Evolutionary conservation across 2,329 filamentous ascomycete species (phyloP).

Genomic region (Hirsutella thompsonii): DNA sequence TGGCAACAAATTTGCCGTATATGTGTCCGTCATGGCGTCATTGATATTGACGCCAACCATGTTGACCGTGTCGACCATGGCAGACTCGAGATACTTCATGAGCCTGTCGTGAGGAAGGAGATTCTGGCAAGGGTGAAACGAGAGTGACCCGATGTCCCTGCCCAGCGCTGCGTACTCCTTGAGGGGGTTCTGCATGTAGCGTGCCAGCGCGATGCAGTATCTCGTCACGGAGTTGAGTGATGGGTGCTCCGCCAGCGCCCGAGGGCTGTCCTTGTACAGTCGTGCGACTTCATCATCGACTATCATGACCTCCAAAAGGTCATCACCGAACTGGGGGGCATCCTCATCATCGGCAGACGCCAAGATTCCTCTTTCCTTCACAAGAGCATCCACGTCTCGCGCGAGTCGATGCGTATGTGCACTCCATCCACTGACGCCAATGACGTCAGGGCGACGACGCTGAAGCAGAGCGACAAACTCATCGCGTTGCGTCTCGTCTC

Average conservation of each 20-base stretch:
- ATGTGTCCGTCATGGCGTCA: slow-evolving; percentile 69
- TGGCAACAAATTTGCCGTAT: slow-evolving; percentile 76
- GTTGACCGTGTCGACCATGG: slow-evolving; percentile 97
- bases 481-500: slow-evolving; percentile 52
- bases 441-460: slow-evolving; percentile 73
- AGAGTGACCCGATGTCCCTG: slow-evolving; percentile 73
- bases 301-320: slow-evolving; percentile 76
- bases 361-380: slow-evolving; percentile 64
- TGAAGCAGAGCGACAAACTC: slow-evolving; percentile 69
- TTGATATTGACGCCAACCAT: slow-evolving; percentile 92
- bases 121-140: slow-evolving; percentile 83
- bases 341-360: slow-evolving; percentile 67
- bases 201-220: slow-evolving; percentile 81
- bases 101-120: slow-evolving; percentile 82
- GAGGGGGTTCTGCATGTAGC: slow-evolving; percentile 89
- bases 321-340: slow-evolving; percentile 60
- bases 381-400: slow-evolving; percentile 65
- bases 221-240: slow-evolving; percentile 64
- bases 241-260: slow-evolving; percentile 70
- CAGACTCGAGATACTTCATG: slow-evolving; percentile 76
- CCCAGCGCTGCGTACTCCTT: slow-evolving; percentile 93
- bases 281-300: slow-evolving; percentile 97
- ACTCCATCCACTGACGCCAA: slow-evolving; percentile 79
- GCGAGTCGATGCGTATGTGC: slow-evolving; percentile 77
- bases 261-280: slow-evolving; percentile 81